A percentile compares a stretch with the other conserved stretches of the same genome.
These are phyloP conservation scores for Aspergillus latus DNA, from an alignment of 2,329 filamentous ascomycete species.

Conservation along the genomic window DNA sequence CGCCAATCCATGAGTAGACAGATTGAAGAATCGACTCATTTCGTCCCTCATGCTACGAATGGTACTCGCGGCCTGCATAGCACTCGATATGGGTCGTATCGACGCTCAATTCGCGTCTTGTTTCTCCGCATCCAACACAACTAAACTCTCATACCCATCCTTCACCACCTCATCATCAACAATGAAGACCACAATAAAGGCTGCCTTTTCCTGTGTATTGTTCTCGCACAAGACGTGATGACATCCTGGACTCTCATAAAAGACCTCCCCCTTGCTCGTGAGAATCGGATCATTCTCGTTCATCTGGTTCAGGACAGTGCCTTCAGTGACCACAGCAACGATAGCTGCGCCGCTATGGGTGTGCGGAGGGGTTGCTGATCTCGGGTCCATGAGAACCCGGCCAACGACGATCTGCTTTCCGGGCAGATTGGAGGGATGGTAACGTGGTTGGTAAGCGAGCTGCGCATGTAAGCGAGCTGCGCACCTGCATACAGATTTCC, in stretches of 20 bases:
- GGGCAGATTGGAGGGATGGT: slow-evolving; percentile 12
- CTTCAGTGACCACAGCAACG: slow-evolving; percentile 1
- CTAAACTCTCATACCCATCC: slow-evolving; percentile 8
- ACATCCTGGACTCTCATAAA: slow-evolving; percentile 9
- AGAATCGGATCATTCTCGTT: slow-evolving; percentile 2
- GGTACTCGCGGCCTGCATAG: too few relatives aligned
- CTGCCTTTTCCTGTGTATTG: neutral
- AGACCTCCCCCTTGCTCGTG: slow-evolving; percentile 2
- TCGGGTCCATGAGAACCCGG: neutral
- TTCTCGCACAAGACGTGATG: slow-evolving; percentile 12
- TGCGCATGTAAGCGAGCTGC: too few relatives aligned
- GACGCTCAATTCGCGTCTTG: neutral
- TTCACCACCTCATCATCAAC: slow-evolving; percentile 14
- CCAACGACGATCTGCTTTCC: slow-evolving; percentile 10
- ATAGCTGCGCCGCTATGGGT: slow-evolving; percentile 11
- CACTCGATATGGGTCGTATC: neutral
- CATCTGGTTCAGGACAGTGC: slow-evolving; percentile 13
- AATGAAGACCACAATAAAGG: slow-evolving; percentile 10
- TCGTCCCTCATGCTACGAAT: neutral
- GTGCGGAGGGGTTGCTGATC: slow-evolving; percentile 4
- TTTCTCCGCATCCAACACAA: slow-evolving; percentile 12
- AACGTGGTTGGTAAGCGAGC: too few relatives aligned
- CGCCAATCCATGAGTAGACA: too few relatives aligned
- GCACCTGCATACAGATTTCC: neutral
- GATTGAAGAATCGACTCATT: too few relatives aligned